Conservation (phyloP, 495 filamentous ascomycete genomes). For the Penicillium verhagenii region DNA sequence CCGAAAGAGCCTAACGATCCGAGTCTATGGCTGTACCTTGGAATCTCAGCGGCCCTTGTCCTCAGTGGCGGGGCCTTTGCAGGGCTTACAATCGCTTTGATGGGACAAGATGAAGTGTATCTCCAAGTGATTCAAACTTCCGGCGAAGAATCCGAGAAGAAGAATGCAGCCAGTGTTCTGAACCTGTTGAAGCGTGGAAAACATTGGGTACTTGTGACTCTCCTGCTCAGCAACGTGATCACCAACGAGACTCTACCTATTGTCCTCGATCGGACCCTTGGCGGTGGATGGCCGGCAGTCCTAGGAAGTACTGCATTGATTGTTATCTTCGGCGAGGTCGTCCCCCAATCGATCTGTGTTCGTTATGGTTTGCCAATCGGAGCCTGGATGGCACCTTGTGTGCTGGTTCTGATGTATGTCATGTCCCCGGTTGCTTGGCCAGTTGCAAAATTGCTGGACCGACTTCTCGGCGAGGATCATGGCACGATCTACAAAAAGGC, state of each 20-base stretch:
- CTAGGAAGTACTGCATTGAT: slow-evolving; percentile 90
- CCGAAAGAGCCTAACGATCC: slow-evolving; percentile 39
- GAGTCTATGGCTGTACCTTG: slow-evolving; percentile 68
- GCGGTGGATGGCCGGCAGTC: slow-evolving; percentile 92
- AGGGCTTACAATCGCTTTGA: slow-evolving; percentile 87
- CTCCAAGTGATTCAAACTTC: slow-evolving; percentile 88
- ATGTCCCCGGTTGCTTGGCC: slow-evolving; percentile 86
- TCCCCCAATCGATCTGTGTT: slow-evolving; percentile 94
- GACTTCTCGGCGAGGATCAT: slow-evolving; percentile 84
- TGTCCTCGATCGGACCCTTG: slow-evolving; percentile 87
- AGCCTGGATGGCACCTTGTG: slow-evolving; percentile 87
- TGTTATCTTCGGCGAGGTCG: slow-evolving; percentile 96
- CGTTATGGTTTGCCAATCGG: slow-evolving; percentile 97
- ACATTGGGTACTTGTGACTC: slow-evolving; percentile 97
- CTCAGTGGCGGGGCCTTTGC: slow-evolving; percentile 92
- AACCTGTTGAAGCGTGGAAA: slow-evolving; percentile 83
- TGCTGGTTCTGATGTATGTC: slow-evolving; percentile 87
- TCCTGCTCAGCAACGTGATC: slow-evolving; percentile 94
- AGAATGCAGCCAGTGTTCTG: slow-evolving; percentile 78
- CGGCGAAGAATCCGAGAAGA: slow-evolving; percentile 76
- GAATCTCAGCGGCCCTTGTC: slow-evolving; percentile 70
- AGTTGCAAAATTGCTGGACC: slow-evolving; percentile 85
- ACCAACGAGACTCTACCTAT: slow-evolving; percentile 97
- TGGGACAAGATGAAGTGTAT: slow-evolving; percentile 85
- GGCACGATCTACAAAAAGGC: slow-evolving; percentile 96